These are phyloP conservation scores for Senna tora DNA, from an alignment of 306 rosid species.

Conservation along the genomic window DNA sequence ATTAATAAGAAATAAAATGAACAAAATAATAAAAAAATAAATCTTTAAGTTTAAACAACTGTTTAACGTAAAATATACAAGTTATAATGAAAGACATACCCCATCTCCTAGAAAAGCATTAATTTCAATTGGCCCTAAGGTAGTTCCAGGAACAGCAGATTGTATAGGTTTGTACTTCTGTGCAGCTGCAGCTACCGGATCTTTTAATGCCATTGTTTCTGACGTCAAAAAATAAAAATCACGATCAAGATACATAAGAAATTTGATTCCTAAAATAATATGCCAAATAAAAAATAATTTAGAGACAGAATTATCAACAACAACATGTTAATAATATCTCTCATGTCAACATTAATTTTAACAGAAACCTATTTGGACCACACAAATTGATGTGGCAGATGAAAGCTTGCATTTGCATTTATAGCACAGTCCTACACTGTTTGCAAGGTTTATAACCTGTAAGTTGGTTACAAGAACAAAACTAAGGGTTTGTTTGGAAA, in stretches of 20 bases:
- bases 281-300: conserved; percentile 19
- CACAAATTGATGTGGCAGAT: conserved; percentile 19
- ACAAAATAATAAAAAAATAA: not conserved
- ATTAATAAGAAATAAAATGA: not conserved
- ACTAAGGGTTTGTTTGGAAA: too few species aligned
- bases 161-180: conserved; percentile 89
- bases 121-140: conserved; percentile 91
- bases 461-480: conserved; percentile 11
- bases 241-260: conserved; percentile 30
- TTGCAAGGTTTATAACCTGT: conserved; percentile 8
- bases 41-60: not conserved
- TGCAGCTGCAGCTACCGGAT: conserved; percentile 96
- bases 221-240: conserved; percentile 42
- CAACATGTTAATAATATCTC: conserved; percentile 2
- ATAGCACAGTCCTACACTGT: conserved; percentile 10
- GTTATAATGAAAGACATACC: conserved; percentile 53
- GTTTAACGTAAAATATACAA: not conserved
- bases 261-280: conserved; percentile 28
- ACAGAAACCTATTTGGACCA: conserved; percentile 10
- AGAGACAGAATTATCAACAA: not conserved
- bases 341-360: conserved; percentile 11
- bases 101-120: conserved; percentile 94
- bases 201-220: conserved; percentile 77
- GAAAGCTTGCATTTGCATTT: conserved; percentile 15
- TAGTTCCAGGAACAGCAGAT: conserved; percentile 99